Evolutionary conservation across 1,284 basidiomycete species (phyloP), one percentile per base, ranked within the genome.

Genomic region (Fomitopsis palustris): DNA sequence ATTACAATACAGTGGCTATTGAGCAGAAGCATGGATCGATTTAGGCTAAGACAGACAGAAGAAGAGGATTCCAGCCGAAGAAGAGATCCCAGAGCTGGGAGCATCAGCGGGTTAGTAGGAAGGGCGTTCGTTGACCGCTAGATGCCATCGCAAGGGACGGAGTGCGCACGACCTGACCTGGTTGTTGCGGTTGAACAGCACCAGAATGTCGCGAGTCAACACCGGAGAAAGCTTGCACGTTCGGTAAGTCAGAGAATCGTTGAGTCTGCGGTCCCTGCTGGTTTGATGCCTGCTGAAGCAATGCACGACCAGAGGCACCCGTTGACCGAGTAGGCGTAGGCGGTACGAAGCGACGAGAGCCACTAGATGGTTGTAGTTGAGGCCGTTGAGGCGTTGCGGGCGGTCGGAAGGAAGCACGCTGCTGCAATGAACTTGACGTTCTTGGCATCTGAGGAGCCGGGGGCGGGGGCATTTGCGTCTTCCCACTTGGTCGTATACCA

Each of bases 51-150:
- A n/a, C n/a, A n/a, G n/a, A n/a, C n/a, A n/a, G n/a, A n/a, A 10
- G 31, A 33, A 33, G 31, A 10, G 31, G 31, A 2, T 7, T 33
- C 31, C 31, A 33, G 7, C 12, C 7, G 31, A 2, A 37, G 35
- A 8, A 37, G 5, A 37, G 12, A 37, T 9, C 12, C 35, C 35
- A 37, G 35, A 6, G 10, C 3, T 3, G 10, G 8, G 12, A 9
- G 12, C 8, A 6, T 35, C 7, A 56, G 42, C 29, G 43, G 41
- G 59, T 60, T 31, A 63, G 61, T 4, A 65, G 21, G 43, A 68
- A 68, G 21, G 63, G 63, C 27, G 62, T 54, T 25, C 65, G 63
- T 43, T 68, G 65, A 49, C 56, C 55, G 6, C 61, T 57, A 39
- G 65, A 55, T n/a, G 43, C 27, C n/a, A n/a, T n/a, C 21, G 62